These are phyloP conservation scores for Leucocoprinus sp. DNA, from an alignment of 768 basidiomycete species.

Conservation along the genomic window DNA sequence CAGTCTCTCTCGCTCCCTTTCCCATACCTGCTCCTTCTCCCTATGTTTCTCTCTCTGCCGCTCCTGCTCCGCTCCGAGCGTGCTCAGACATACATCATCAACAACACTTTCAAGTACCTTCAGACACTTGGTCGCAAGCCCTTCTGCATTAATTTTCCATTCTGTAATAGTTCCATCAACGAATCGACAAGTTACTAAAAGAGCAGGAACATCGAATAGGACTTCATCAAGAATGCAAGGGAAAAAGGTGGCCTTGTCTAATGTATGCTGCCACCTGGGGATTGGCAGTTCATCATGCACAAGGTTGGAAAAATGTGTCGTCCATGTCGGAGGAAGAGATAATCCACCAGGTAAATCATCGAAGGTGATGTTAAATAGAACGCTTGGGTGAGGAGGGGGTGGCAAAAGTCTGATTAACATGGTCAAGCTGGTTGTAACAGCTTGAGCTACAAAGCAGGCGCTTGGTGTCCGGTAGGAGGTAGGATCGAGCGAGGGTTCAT, in stretches of 20 bases:
- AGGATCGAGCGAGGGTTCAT: conserved; percentile 5
- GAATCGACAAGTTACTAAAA: conserved; percentile 44
- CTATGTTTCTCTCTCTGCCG: conserved; percentile 23
- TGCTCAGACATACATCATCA: conserved; percentile 42
- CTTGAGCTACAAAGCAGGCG: neutral
- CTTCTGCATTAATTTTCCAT: conserved; percentile 24
- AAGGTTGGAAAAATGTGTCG: conserved; percentile 41
- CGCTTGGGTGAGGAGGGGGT: conserved; percentile 36
- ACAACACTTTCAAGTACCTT: conserved; percentile 42
- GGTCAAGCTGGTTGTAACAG: neutral
- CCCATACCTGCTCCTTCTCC: conserved; percentile 20
- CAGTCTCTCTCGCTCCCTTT: conserved; percentile 23
- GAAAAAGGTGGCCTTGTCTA: conserved; percentile 54
- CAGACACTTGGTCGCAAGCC: conserved; percentile 16
- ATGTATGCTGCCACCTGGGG: conserved; percentile 43
- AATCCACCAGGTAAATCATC: conserved; percentile 39
- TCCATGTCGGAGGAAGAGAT: conserved; percentile 45
- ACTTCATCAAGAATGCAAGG: conserved; percentile 49
- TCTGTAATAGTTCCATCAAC: conserved; percentile 46
- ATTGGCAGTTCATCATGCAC: conserved; percentile 43
- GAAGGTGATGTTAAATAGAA: conserved; percentile 54
- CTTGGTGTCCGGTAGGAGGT: neutral
- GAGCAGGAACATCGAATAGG: conserved; percentile 46
- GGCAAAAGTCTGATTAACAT: conserved; percentile 56
- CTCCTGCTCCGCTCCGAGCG: conserved; percentile 32